phyloP scores from a whole-genome alignment of 2,329 filamentous ascomycete species.

The Aspergillus spinulosporus region DNA sequence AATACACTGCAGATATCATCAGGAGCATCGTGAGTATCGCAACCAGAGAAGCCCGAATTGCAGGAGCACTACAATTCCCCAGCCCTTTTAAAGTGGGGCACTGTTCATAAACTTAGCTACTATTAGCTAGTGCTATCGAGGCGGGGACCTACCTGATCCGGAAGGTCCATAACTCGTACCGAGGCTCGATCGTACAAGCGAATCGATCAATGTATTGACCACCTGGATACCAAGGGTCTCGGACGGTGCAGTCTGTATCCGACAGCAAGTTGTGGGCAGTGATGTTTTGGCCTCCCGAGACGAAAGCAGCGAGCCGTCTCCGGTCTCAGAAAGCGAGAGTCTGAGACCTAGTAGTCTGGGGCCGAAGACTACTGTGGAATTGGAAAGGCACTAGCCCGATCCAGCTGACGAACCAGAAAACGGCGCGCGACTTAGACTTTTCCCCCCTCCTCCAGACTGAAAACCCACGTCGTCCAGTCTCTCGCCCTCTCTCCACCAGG shows the following conservation, averaged over 20 bases:
- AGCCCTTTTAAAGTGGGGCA: constrained; percentile 2
- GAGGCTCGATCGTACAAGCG: not conserved
- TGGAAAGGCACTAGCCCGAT: not conserved
- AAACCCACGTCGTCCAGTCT: not conserved
- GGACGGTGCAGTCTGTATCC: too few relatives aligned
- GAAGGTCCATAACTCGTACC: constrained; percentile 10
- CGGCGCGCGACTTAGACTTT: not conserved
- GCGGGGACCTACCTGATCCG: constrained; percentile 5
- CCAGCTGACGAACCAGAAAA: not conserved
- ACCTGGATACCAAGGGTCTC: too few relatives aligned
- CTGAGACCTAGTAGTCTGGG: not conserved
- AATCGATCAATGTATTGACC: too few relatives aligned
- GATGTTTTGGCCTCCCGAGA: not conserved
- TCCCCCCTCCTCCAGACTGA: not conserved
- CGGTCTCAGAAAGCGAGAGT: not conserved
- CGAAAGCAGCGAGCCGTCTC: not conserved
- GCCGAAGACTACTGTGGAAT: not conserved
- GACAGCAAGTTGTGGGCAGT: too few relatives aligned
- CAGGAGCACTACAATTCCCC: constrained; percentile 1
- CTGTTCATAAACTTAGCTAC: constrained; percentile 7
- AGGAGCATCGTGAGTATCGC: not conserved
- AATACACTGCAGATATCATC: not conserved
- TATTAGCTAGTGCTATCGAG: constrained; percentile 2
- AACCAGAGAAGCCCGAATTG: too few relatives aligned
- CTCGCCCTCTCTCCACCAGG: not conserved